Conservation (phyloP, 306 rosid genomes). For the Lupinus albus region DNA sequence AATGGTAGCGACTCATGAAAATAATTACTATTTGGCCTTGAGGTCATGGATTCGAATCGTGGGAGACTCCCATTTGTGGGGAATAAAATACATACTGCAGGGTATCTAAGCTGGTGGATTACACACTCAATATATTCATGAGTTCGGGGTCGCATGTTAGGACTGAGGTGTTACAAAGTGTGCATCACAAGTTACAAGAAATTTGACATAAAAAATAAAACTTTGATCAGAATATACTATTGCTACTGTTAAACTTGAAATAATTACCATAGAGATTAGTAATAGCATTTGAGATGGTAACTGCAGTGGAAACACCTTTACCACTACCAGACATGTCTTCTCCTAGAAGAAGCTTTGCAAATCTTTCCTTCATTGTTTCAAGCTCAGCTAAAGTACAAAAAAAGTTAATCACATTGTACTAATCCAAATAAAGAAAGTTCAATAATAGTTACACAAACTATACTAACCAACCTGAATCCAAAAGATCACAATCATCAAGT, state of each 20-base stretch:
- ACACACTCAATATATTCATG: too few species aligned
- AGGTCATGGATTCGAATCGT: too few species aligned
- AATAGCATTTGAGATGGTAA: constrained; percentile 87
- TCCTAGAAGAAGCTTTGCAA: constrained; percentile 87
- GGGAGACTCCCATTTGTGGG: too few species aligned
- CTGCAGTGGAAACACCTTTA: constrained; percentile 91
- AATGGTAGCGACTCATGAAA: too few species aligned
- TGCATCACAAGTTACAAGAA: not conserved
- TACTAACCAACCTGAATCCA: constrained; percentile 64
- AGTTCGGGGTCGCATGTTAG: too few species aligned
- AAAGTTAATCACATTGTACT: constrained; percentile 17
- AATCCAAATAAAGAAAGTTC: not conserved
- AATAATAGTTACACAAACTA: constrained; percentile 1
- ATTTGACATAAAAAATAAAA: not conserved
- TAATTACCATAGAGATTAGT: constrained; percentile 95
- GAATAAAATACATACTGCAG: too few species aligned
- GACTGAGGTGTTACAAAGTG: too few species aligned
- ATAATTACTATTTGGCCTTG: too few species aligned
- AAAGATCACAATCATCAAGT: constrained; percentile 50
- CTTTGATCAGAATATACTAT: not conserved
- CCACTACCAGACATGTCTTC: constrained; percentile 99
- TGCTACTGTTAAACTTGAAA: not conserved
- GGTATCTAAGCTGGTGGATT: too few species aligned
- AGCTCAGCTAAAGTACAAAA: constrained; percentile 51
- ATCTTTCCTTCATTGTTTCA: constrained; percentile 87